Base-by-base conservation (phyloP, 805 yeast species). In the Yamadazyma tumulicola region DNA sequence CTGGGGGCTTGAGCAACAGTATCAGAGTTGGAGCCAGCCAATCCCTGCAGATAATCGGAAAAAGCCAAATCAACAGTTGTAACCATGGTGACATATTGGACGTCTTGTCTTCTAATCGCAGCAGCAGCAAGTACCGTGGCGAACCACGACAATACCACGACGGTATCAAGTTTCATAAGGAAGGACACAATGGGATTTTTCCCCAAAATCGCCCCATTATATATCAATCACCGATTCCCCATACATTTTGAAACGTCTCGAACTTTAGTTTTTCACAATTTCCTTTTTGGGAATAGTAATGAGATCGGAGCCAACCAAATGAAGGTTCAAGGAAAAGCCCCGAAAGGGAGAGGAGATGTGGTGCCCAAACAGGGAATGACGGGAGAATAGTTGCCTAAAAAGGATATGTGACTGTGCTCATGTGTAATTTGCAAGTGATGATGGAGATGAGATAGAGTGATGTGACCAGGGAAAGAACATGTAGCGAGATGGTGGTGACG, bases 281-380 rank as follows among this genome's bases (percentile, higher is more conserved):
- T 23, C 54, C 52, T 29, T 27, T 39, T 45, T 39, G 38, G 54
- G 54, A 18, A 47, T 42, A 32, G 40, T 37, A 33, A 38, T 41
- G 22, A 16, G 13, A 6, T 24, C 6, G 16, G 19, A 16, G 10
- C 17, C 27, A 34, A 29, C 32, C 22, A 16, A 27, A 13, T 28
- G 22, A 22, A 27, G 11, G 20, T 21, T 21, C 19, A n/a, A 4
- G 22, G 10, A 10, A 15, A 22, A 17, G 37, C 32, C 37, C 28
- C 24, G 28, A 22, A 29, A 33, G 23, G 37, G 37, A 22, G 37
- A 21, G 16, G 27, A 6, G 6, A 8, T 18, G n/a, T 7, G 19
- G 6, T 11, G 17, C 19, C 29, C 7, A 13, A 13, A 18, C 10
- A 31, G 39, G 39, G 21, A 30, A 22, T 30, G 31, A 26, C 22